These are phyloP conservation scores for Oryza glaberrima DNA, from an alignment of 176 grass and related monocot genomes.

Conservation along the genomic window DNA sequence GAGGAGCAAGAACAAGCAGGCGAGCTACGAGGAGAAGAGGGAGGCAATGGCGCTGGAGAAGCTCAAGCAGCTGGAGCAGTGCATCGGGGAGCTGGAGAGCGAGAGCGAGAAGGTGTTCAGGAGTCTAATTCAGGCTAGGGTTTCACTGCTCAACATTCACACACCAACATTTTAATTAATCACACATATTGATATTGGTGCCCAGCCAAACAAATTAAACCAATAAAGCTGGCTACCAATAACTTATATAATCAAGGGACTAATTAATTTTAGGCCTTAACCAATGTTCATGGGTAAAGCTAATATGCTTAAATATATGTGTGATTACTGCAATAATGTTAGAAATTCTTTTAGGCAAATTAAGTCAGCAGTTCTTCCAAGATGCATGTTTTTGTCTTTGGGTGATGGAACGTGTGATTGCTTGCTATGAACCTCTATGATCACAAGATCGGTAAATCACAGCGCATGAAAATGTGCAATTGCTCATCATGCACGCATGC, in stretches of 20 bases:
- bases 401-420: too few species aligned
- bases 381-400: too few species aligned
- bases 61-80: conserved; percentile 59
- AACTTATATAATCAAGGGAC: neutral
- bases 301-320: neutral
- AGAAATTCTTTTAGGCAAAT: neutral
- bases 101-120: conserved; percentile 72
- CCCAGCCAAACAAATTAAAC: neutral
- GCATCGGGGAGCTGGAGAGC: conserved; percentile 62
- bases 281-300: neutral
- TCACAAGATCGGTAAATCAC: too few species aligned
- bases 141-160: conserved; percentile 77
- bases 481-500: too few species aligned
- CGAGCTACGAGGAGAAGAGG: conserved; percentile 35
- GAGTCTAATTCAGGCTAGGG: conserved; percentile 58
- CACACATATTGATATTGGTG: neutral
- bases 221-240: neutral
- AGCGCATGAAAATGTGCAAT: too few species aligned
- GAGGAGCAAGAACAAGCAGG: conserved; percentile 15
- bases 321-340: neutral
- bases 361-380: neutral
- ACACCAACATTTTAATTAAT: conserved; percentile 44
- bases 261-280: conserved; percentile 13
- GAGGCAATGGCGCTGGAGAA: conserved; percentile 31
- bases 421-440: too few species aligned